Base-by-base conservation (phyloP, 2,329 filamentous ascomycete species). In the Sarocladiaceae sp. region DNA sequence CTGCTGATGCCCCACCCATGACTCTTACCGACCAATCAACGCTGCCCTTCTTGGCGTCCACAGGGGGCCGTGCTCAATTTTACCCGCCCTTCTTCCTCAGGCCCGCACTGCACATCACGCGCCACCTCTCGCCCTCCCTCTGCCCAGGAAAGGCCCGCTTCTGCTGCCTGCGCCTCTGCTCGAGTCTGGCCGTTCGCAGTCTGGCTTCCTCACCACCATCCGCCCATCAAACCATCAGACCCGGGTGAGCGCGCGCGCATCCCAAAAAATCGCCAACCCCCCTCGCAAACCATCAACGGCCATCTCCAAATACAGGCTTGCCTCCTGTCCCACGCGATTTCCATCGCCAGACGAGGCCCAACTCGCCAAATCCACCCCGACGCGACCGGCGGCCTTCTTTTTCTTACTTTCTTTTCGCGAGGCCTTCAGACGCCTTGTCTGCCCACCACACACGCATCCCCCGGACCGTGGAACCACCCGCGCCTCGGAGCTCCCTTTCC, bases 261-360 rank as follows among this genome's bases (percentile, higher is more conserved):
- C 73, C 57, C 65, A 72, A 76, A 75, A 75, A 72, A 75, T 76
- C 74, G 69, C 72, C 72, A 71, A 68, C 73, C 70, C 72, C 65
- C 70, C 69, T 71, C 68, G 68, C 69, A 70, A 72, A 71, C 64
- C 73, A 78, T 78, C 74, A 65, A 72, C 65, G 66, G 62, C 68
- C 73, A 77, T 78, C 73, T 65, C 62, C 63, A 71, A 66, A n/a
- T n/a, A n/a, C n/a, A n/a, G 69, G 63, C 62, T 66, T 66, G 66
- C 68, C 64, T 67, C 65, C 64, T 66, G 68, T 70, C 67, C 66
- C 68, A 74, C 73, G 72, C 74, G 68, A 69, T 69, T 73, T 69
- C 63, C 61, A 69, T 65, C 64, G 69, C 63, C n/a, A n/a, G n/a
- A n/a, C n/a, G n/a, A n/a, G 66, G 61, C 63, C 56, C 55, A 59